Evolutionary conservation across 768 basidiomycete genomes (phyloP), one percentile per base, ranked within the genome.

Genomic region (Psilocybe cyanescens): DNA sequence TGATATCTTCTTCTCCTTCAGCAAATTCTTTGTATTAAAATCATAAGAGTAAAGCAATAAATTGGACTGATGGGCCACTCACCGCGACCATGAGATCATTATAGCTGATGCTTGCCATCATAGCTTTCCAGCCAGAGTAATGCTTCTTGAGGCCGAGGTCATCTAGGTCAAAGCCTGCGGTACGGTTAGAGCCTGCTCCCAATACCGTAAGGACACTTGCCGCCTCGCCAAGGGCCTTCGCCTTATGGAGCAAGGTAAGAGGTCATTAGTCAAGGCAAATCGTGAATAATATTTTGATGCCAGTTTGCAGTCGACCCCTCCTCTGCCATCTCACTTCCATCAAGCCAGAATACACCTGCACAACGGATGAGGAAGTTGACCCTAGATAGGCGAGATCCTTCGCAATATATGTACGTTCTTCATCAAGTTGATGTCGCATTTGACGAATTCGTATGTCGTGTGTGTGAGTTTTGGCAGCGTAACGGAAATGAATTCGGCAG

Each of bases 231-330:
- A 62, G 62, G 7, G 71, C 71, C 47, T 65, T 72, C 17, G 80
- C 80, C 39, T 70, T 74, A 39, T 62, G 67, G 30, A 82, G 65
- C 16, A 74, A 1, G 79, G 80, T 7, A 79, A 57, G 8, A 82
- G 65, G 41, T 79, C 80, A 33, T 75, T 56, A 16, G 74, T 74
- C 63, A 81, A 71, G 47, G 75, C 75, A 69, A 74, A 80, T 12
- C 78, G 68, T 37, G 74, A 67, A 63, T 81, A 81, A 62, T 79
- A 81, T 19, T 76, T 70, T 58, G 78, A 60, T 3, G 76, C 78
- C 16, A 81, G 63, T 62, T 76, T 74, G 55, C 64, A 61, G 64
- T 81, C 80, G 39, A 81, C 73, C 1, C 80, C 81, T 82, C 80
- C 50, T 72, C 71, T 9, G 79, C 79, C 55, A 80, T 78, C 45